Evolutionary conservation across 2,329 filamentous ascomycete genomes (phyloP), one percentile per base, ranked within the genome.

Genomic region (Ophiosphaerella herpotricha): DNA sequence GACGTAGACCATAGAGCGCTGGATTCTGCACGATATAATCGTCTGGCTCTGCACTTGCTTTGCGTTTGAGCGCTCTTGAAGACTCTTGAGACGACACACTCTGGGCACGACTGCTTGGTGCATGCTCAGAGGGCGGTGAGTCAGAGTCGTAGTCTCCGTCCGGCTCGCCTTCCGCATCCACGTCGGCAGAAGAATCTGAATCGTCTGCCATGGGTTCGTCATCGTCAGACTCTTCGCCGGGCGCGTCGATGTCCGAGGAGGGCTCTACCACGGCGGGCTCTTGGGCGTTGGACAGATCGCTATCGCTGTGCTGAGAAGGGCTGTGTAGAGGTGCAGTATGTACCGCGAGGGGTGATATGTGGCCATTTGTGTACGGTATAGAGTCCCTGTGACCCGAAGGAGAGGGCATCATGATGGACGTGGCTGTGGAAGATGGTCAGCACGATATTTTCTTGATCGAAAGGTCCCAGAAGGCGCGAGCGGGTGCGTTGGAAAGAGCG

Each of bases 1-100:
- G 85, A 63, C 94, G 86, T 61, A 99, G 81, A 40, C 94, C 94
- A 78, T 97, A 99, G 7, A 99, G 80, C 75, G 96, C 91, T 38
- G 94, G 94, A 67, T 99, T 96, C 68, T 90, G 89, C 65, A 87
- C 83, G 64, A 97, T 96, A 68, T 86, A 92, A 51, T 94, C 88
- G 63, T 94, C 89, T 64, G 94, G 89, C 43, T 87, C 85, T 33
- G 83, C 74, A 71, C 68, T 80, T 73, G 72, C 71, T 64, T 80
- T 85, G 59, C 91, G 88, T 80, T 96, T 96, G 42, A 50, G 55
- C 16, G 54, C 83, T 68, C 85, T 82, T 56, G 81, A 82, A 37
- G 87, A 89, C 64, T 87, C 86, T 64, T 85, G 82, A 39, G 91
- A 94, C 67, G 84, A 85, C 58, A 87, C 89, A 65, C 81, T 68